Evolutionary conservation across 495 filamentous ascomycete species (phyloP).

Genomic region (Penicillium waksmanii): DNA sequence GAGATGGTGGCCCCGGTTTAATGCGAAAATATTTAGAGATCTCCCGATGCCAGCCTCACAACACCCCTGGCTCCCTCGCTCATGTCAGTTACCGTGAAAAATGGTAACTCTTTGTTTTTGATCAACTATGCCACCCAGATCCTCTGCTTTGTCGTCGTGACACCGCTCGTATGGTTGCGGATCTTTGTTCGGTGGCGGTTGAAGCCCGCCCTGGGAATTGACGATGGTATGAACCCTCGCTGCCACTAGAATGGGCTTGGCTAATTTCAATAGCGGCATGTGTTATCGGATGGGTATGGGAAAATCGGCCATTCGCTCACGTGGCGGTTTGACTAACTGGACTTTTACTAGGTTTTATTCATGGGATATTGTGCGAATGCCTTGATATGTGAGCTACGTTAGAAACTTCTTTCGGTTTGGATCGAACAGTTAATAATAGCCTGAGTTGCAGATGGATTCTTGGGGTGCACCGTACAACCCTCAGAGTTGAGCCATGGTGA

Average conservation of each 20-base stretch:
- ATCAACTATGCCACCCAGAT: constrained; percentile 15
- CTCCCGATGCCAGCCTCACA: not conserved
- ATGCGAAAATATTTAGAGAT: constrained; percentile 1
- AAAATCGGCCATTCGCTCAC: not conserved
- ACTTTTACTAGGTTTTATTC: constrained; percentile 10
- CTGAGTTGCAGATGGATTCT: constrained; percentile 1
- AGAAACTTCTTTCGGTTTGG: not conserved
- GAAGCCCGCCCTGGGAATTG: constrained; percentile 9
- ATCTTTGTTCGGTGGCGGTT: constrained; percentile 17
- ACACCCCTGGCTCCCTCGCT: not conserved
- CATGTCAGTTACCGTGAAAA: constrained; percentile 9
- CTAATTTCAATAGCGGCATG: constrained; percentile 1
- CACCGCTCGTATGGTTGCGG: constrained; percentile 13
- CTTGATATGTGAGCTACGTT: constrained; percentile 11
- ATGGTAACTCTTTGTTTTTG: constrained; percentile 5
- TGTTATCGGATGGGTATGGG: constrained; percentile 11
- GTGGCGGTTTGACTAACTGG: not conserved
- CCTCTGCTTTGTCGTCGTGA: constrained; percentile 13
- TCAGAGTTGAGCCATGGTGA: not conserved
- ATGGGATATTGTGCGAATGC: constrained; percentile 15
- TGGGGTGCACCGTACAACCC: not conserved
- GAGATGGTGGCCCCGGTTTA: constrained; percentile 4
- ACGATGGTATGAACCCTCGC: constrained; percentile 16
- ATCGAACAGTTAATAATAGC: not conserved
- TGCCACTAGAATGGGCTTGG: not conserved